Conservation (phyloP, 2,329 filamentous ascomycete genomes). For the Apiospora rasikravindrae region DNA sequence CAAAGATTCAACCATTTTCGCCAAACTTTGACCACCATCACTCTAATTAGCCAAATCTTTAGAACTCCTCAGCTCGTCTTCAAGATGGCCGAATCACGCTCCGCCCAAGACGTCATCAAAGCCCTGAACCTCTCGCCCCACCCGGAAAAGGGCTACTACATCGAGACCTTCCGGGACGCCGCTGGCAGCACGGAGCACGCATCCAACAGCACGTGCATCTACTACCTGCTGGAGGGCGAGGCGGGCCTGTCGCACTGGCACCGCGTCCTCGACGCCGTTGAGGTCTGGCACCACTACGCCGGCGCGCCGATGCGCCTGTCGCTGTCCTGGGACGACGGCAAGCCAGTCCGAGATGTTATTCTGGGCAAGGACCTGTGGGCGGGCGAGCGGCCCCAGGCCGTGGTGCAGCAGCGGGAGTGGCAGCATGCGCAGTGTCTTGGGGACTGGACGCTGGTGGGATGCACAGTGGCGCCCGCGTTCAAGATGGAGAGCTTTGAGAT, state of each 20-base stretch:
- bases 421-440: slow-evolving; percentile 52
- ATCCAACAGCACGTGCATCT: slow-evolving; percentile 56
- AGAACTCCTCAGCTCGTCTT: neutral
- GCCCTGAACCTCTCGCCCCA: slow-evolving; percentile 50
- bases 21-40: neutral
- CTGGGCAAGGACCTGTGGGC: slow-evolving; percentile 50
- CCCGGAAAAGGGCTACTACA: slow-evolving; percentile 55
- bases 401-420: slow-evolving; percentile 48
- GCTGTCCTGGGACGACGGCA: slow-evolving; percentile 50
- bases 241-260: slow-evolving; percentile 54
- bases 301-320: slow-evolving; percentile 54
- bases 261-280: slow-evolving; percentile 50
- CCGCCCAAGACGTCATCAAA: slow-evolving; percentile 50
- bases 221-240: slow-evolving; percentile 51
- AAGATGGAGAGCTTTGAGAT: slow-evolving; percentile 36
- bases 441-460: slow-evolving; percentile 56
- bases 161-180: slow-evolving; percentile 52
- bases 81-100: slow-evolving; percentile 29
- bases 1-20: neutral
- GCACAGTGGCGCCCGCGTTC: slow-evolving; percentile 34
- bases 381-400: slow-evolving; percentile 49
- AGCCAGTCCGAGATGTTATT: slow-evolving; percentile 39
- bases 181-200: slow-evolving; percentile 38
- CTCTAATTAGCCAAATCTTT: too few relatives aligned
- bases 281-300: slow-evolving; percentile 61